Evolutionary conservation across 768 basidiomycete species (phyloP).

Genomic region (Tephrocybe sp.): DNA sequence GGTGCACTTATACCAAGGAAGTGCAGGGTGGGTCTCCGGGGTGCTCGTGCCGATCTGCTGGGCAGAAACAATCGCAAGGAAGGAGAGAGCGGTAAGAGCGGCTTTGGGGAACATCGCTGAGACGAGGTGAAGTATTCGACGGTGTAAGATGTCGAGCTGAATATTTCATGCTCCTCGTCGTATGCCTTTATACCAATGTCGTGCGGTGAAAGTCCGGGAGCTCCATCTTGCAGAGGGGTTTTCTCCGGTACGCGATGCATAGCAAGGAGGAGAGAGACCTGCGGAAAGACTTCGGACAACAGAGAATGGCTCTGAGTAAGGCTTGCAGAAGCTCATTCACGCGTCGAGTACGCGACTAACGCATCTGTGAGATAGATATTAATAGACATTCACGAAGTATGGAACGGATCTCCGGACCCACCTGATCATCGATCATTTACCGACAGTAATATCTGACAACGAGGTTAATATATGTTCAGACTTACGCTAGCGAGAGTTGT

Average conservation of each 20-base stretch:
- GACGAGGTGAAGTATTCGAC: background rate
- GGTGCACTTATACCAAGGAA: constrained; percentile 48
- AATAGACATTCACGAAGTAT: no score
- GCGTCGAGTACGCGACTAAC: no score
- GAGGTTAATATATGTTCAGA: no score
- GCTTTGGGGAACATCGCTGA: constrained; percentile 35
- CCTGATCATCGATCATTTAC: no score
- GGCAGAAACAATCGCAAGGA: no score
- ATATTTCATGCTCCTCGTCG: background rate
- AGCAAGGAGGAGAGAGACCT: background rate
- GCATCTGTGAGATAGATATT: no score
- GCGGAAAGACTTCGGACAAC: background rate
- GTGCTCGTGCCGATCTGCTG: constrained; percentile 50
- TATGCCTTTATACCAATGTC: background rate
- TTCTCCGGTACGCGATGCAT: background rate
- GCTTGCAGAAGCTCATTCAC: no score
- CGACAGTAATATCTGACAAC: no score
- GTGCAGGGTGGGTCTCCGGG: constrained; percentile 19
- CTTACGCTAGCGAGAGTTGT: no score
- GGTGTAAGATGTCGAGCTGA: background rate
- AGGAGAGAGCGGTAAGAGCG: constrained; percentile 42
- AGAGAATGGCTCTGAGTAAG: no score
- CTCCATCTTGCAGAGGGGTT: background rate
- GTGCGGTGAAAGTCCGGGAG: constrained; percentile 1
- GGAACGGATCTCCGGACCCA: no score